Percentiles rank a stretch among this genome's conserved stretches.
Evolutionary conservation across 2,329 filamentous ascomycete species (phyloP).

Genomic region (Xylariales sp.): DNA sequence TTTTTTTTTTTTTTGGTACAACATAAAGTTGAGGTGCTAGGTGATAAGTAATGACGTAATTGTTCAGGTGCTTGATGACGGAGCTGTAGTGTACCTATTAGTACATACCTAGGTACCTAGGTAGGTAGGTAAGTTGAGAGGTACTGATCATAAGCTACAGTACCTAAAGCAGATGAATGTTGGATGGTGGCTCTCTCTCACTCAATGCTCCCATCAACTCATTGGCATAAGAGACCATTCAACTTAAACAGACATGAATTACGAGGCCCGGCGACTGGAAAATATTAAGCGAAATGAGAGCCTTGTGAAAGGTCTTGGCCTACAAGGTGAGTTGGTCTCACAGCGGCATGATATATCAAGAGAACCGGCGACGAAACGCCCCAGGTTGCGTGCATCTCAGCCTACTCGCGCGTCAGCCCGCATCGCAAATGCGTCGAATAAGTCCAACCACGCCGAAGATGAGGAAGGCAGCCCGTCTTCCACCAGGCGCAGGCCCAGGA

Average conservation of each 20-base stretch:
- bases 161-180: neutral
- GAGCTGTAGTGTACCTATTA: too few species aligned
- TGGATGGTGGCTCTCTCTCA: too few species aligned
- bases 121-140: too few species aligned
- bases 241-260: slow-evolving; percentile 43
- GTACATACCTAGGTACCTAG: too few species aligned
- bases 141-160: too few species aligned
- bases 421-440: slow-evolving; percentile 54
- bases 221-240: neutral
- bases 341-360: slow-evolving; percentile 33
- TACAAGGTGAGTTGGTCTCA: slow-evolving; percentile 49
- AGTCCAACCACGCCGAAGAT: slow-evolving; percentile 50
- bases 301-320: slow-evolving; percentile 59
- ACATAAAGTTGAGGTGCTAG: too few species aligned
- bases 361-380: slow-evolving; percentile 52
- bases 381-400: slow-evolving; percentile 50
- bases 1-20: too few species aligned
- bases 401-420: slow-evolving; percentile 61
- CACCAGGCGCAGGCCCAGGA: slow-evolving; percentile 2
- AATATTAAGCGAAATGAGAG: slow-evolving; percentile 63
- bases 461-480: slow-evolving; percentile 5
- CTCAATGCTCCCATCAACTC: too few species aligned
- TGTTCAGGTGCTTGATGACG: too few species aligned
- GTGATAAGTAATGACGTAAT: too few species aligned
- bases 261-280: slow-evolving; percentile 58